These are phyloP conservation scores for bread wheat (Triticum aestivum) DNA, from an alignment of 176 grass and related monocot species.

Conservation along the genomic window DNA sequence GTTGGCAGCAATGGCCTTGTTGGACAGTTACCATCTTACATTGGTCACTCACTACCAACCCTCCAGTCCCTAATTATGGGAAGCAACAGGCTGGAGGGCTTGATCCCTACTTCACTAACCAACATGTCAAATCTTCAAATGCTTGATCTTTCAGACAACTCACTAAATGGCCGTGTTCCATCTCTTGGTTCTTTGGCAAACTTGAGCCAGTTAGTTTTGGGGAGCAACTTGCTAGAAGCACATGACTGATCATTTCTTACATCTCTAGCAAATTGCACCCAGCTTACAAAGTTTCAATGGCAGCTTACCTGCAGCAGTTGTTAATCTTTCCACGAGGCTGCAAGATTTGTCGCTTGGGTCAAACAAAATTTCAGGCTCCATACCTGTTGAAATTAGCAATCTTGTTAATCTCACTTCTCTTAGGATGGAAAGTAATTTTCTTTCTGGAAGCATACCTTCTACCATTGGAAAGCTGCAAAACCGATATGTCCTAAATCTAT, in stretches of 20 bases:
- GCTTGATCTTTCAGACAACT: constrained; percentile 26
- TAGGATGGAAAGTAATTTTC: constrained; percentile 43
- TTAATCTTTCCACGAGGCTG: constrained; percentile 35
- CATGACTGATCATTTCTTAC: constrained; percentile 22
- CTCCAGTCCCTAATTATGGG: neutral
- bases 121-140: constrained; percentile 12
- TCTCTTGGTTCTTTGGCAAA: neutral
- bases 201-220: neutral
- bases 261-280: constrained; percentile 24
- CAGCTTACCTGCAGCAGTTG: constrained; percentile 6
- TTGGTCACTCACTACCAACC: neutral
- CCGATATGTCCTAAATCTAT: constrained; percentile 38
- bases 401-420: constrained; percentile 38
- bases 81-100: neutral
- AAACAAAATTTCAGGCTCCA: constrained; percentile 35
- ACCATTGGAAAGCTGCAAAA: constrained; percentile 33
- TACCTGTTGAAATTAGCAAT: constrained; percentile 37
- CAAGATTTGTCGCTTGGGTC: constrained; percentile 18
- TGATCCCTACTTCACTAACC: constrained; percentile 12
- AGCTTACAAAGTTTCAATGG: neutral
- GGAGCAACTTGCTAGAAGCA: constrained; percentile 15
- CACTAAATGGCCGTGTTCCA: neutral
- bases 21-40: constrained; percentile 8
- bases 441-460: constrained; percentile 41
- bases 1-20: constrained; percentile 23